Evolutionary conservation across 805 yeast species (phyloP).

Genomic region (Vanderwaltozyma verrucispora): DNA sequence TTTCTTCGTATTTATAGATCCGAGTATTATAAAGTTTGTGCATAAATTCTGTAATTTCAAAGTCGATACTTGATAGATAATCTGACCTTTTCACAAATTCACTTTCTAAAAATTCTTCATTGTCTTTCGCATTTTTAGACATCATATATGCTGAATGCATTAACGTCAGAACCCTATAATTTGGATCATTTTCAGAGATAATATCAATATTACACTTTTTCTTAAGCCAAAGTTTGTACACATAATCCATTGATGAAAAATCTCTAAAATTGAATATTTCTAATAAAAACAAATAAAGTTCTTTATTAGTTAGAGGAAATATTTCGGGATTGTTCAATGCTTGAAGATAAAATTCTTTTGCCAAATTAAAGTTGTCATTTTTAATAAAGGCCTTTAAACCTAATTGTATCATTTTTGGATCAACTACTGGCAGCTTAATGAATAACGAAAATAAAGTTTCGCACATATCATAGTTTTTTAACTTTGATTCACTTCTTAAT

Average conservation of each 20-base stretch:
- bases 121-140: constrained; percentile 5
- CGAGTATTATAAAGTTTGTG: constrained; percentile 4
- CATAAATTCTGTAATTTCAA: constrained; percentile 11
- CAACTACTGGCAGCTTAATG: constrained; percentile 15
- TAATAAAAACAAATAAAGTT: constrained; percentile 12
- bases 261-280: constrained; percentile 12
- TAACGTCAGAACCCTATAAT: constrained; percentile 8
- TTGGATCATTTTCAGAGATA: constrained; percentile 5
- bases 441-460: constrained; percentile 22
- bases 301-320: constrained; percentile 14
- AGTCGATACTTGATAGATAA: constrained; percentile 10
- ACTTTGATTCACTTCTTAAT: constrained; percentile 10
- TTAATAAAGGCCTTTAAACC: constrained; percentile 22
- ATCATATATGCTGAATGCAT: constrained; percentile 15
- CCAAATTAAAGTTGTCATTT: constrained; percentile 20
- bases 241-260: constrained; percentile 11
- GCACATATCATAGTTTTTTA: constrained; percentile 15
- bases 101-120: constrained; percentile 9
- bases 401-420: constrained; percentile 12
- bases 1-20: not conserved
- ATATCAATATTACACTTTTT: constrained; percentile 5
- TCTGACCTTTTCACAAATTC: constrained; percentile 8
- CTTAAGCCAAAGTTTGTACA: constrained; percentile 19
- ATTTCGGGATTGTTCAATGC: constrained; percentile 22
- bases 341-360: constrained; percentile 25